phyloP scores from a whole-genome alignment of 192 early-diverging fungal species.

The Backusella parvicylindrica region DNA sequence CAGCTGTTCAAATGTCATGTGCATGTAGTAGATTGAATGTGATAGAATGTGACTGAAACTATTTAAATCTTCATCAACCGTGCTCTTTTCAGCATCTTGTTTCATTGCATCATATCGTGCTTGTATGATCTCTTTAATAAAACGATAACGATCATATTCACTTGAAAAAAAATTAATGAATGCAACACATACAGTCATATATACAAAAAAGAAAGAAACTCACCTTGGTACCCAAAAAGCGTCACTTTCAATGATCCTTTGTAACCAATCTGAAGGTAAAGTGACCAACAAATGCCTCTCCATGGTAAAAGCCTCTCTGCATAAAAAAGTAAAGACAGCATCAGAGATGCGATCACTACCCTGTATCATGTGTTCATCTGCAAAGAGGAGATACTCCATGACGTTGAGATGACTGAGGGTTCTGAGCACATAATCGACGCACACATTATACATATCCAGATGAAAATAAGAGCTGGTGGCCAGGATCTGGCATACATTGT shows the following conservation, averaged over 20 bases:
- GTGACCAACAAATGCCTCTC: slow-evolving; percentile 29
- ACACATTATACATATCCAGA: slow-evolving; percentile 44
- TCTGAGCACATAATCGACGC: slow-evolving; percentile 28
- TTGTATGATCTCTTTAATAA: slow-evolving; percentile 25
- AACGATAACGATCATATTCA: slow-evolving; percentile 54
- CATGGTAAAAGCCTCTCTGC: slow-evolving; percentile 48
- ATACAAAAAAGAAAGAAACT: background rate
- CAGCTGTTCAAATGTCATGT: slow-evolving; percentile 54
- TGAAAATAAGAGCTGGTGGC: slow-evolving; percentile 48
- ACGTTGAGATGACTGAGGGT: slow-evolving; percentile 31
- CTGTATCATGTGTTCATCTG: slow-evolving; percentile 33
- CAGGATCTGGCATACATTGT: slow-evolving; percentile 42
- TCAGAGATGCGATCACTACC: slow-evolving; percentile 43
- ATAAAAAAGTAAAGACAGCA: slow-evolving; percentile 49
- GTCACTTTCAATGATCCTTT: slow-evolving; percentile 43
- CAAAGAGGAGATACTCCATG: slow-evolving; percentile 42
- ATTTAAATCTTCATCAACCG: background rate
- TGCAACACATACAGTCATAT: no score
- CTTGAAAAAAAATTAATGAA: background rate
- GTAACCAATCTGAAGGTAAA: slow-evolving; percentile 42
- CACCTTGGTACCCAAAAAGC: slow-evolving; percentile 56
- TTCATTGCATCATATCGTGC: slow-evolving; percentile 16
- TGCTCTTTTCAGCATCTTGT: background rate
- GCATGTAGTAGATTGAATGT: slow-evolving; percentile 45
- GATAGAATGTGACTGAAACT: slow-evolving; percentile 35